Evolutionary conservation across 495 filamentous ascomycete species (phyloP).

Genomic region (Acidiella bohemica): DNA sequence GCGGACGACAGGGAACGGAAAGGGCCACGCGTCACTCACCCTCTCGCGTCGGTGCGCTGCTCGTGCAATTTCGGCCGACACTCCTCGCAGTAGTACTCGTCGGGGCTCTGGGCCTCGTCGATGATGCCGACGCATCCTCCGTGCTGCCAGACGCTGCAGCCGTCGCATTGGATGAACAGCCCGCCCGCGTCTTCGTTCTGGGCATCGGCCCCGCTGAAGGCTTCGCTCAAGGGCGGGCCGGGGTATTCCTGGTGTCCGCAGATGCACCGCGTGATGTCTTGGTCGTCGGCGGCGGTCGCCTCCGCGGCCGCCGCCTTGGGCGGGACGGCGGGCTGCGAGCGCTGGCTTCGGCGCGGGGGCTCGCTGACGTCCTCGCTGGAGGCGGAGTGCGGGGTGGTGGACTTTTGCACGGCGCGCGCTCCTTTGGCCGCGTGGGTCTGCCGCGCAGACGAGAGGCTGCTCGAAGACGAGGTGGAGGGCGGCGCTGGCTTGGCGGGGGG

Average conservation of each 20-base stretch:
- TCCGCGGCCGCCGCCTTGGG: constrained; percentile 48
- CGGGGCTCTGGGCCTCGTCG: constrained; percentile 78
- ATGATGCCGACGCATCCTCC: constrained; percentile 96
- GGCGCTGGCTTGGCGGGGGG: constrained; percentile 63
- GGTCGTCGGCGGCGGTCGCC: constrained; percentile 62
- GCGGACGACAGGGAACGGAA: no score
- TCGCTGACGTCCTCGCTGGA: constrained; percentile 75
- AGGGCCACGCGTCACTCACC: constrained; percentile 57
- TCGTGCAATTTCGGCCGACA: constrained; percentile 86
- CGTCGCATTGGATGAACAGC: constrained; percentile 95
- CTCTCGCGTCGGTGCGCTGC: constrained; percentile 63
- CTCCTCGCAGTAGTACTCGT: constrained; percentile 95
- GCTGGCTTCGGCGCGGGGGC: constrained; percentile 54
- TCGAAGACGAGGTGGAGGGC: constrained; percentile 62
- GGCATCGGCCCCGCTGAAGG: constrained; percentile 38
- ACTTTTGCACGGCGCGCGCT: constrained; percentile 56
- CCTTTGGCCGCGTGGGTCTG: constrained; percentile 61
- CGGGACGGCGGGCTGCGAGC: constrained; percentile 42
- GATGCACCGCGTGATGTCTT: constrained; percentile 87
- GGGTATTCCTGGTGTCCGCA: constrained; percentile 93
- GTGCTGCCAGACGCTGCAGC: constrained; percentile 97
- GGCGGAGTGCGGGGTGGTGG: constrained; percentile 53
- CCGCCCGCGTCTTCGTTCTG: constrained; percentile 77
- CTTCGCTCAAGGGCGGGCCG: constrained; percentile 50
- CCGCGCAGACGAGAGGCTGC: constrained; percentile 55